Evolutionary conservation across 768 basidiomycete genomes (phyloP).

Genomic region (Obba rivulosa): DNA sequence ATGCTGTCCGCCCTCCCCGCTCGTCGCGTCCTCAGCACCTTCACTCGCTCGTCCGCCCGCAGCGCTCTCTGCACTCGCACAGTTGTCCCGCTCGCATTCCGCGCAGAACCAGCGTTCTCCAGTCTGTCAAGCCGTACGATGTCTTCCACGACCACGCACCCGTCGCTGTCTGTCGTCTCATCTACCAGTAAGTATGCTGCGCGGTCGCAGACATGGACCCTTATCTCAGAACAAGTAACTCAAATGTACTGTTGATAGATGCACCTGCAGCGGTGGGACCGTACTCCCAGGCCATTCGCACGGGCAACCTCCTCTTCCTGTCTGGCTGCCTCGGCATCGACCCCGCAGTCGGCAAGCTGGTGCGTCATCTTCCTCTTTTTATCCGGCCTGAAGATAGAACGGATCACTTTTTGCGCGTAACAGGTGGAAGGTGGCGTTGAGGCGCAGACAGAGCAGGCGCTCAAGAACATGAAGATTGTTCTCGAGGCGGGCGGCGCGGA

Average conservation of each 20-base stretch:
- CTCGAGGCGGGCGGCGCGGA: slow-evolving; percentile 79
- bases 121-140: no score
- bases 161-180: slow-evolving; percentile 30
- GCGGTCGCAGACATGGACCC: not conserved
- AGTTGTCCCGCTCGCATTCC: no score
- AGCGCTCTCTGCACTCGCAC: no score
- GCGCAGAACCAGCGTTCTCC: no score
- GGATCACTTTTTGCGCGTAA: not conserved
- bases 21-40: no score
- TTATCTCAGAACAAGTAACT: not conserved
- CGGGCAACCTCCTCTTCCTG: slow-evolving; percentile 79
- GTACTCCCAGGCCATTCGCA: slow-evolving; percentile 83
- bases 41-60: no score
- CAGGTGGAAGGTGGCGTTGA: slow-evolving; percentile 59
- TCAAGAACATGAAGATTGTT: slow-evolving; percentile 82
- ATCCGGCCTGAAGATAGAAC: not conserved
- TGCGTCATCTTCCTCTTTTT: slow-evolving; percentile 23
- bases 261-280: slow-evolving; percentile 81
- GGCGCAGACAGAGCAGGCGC: slow-evolving; percentile 75
- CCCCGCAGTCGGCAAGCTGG: slow-evolving; percentile 64
- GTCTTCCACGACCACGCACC: slow-evolving; percentile 24
- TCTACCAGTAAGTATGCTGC: slow-evolving; percentile 22
- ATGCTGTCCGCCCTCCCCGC: no score
- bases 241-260: slow-evolving; percentile 34
- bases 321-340: slow-evolving; percentile 88